These are phyloP conservation scores for Vaccinium corymbosum DNA, from an alignment of 148 eudicot species.

Conservation along the genomic window DNA sequence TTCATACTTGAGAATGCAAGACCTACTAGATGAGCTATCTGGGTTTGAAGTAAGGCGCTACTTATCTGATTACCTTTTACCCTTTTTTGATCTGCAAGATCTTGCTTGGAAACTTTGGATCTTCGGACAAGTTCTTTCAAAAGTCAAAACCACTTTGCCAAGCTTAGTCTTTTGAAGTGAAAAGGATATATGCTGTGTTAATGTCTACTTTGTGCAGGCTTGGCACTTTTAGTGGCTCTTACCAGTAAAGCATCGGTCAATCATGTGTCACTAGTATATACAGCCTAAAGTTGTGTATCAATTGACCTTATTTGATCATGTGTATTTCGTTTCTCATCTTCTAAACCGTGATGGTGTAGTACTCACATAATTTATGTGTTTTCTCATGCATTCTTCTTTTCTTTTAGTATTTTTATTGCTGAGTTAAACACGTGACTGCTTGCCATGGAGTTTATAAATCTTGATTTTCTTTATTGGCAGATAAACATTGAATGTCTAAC, in stretches of 20 bases:
- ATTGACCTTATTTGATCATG: background rate
- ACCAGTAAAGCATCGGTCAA: background rate
- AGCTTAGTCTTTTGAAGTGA: background rate
- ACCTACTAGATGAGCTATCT: background rate
- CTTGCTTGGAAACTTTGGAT: background rate
- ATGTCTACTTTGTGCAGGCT: background rate
- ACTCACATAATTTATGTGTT: background rate
- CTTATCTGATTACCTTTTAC: background rate
- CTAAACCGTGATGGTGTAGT: background rate
- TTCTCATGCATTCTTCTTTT: background rate
- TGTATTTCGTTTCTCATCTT: background rate
- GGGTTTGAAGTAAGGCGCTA: background rate
- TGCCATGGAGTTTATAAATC: background rate
- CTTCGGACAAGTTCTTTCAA: background rate
- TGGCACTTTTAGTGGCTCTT: background rate
- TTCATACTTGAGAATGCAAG: slow-evolving; percentile 7
- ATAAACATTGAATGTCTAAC: slow-evolving; percentile 46
- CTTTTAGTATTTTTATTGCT: background rate
- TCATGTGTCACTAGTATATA: background rate
- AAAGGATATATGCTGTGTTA: background rate
- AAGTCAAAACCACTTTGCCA: background rate
- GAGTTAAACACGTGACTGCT: background rate
- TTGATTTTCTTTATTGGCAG: slow-evolving; percentile 30
- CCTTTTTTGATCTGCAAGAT: background rate
- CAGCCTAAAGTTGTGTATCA: background rate